Base-by-base conservation (phyloP, 2,329 filamentous ascomycete species). In the Coleophoma cylindrospora region DNA sequence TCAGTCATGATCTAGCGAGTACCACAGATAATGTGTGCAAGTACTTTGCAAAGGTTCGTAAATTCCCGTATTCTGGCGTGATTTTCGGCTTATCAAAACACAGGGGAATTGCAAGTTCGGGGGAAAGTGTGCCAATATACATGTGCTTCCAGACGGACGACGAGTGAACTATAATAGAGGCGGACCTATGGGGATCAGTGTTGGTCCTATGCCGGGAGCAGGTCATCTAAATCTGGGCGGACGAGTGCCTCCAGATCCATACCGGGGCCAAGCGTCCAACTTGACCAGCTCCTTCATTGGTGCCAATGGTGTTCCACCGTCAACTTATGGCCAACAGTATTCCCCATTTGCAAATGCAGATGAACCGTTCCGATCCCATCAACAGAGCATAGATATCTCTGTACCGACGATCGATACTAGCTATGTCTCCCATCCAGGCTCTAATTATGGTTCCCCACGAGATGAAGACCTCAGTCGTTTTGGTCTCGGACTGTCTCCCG, bases 61-160 rank as follows among this genome's bases (percentile, higher is more conserved):
- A 8, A 33, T n/a, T 19, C 21, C 27, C 3, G 14, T 21, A 10
- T 10, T 27, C 27, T 27, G 19, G 32, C 21, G 21, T 13, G n/a
- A 38, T 38, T 6, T 14, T 14, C 9, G 41, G 41, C 53, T 62
- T 48, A 58, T 64, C 61, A 56, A n/a, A 14, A 62, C 45, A 48
- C 62, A 96, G 90, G 94, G 94, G 59, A 96, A 96, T 71, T 99
- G 94, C 83, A 97, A 97, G 70, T 99, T 97, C 68, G 94, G 94
- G 55, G 88, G 90, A 56, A 97, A 97, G 72, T 99, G 94, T 76
- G 92, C 92, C 64, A 89, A 97, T 65, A 89, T 95, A 57, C 94
- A 99, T 70, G 87, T 97, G 63, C 84, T 96, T 45, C 91, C 91
- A 60, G 91, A 97, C 69, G 94, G 94, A 53, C 85, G 90, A 62